These are phyloP conservation scores for Escallonia rubra DNA, from an alignment of 129 eudicot species.

Conservation along the genomic window DNA sequence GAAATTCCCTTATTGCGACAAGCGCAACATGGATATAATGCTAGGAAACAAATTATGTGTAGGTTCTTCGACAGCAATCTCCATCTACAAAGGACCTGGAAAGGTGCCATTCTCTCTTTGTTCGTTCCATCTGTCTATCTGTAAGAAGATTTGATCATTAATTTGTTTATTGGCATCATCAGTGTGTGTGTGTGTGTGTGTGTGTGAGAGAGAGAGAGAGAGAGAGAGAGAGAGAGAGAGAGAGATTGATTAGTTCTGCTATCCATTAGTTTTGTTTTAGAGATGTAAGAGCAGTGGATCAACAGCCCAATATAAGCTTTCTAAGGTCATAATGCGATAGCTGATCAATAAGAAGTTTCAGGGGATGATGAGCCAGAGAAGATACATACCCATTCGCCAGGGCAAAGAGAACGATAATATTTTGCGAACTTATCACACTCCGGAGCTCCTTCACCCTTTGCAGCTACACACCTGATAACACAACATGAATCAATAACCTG, in stretches of 20 bases:
- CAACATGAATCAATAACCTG: not conserved
- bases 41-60: not conserved
- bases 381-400: slow-evolving; percentile 54
- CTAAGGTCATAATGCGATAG: not conserved
- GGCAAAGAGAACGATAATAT: slow-evolving; percentile 53
- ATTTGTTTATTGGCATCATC: no score
- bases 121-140: slow-evolving; percentile 86
- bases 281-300: no score
- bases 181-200: no score
- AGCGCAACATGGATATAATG: not conserved
- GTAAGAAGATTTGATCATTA: slow-evolving; percentile 11
- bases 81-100: slow-evolving; percentile 73
- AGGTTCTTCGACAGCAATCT: not conserved
- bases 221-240: no score
- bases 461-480: slow-evolving; percentile 43
- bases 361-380: not conserved
- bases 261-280: no score
- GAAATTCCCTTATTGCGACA: not conserved
- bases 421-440: slow-evolving; percentile 59
- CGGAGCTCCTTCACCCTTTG: slow-evolving; percentile 57
- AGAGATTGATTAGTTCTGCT: no score
- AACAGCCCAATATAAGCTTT: no score
- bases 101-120: slow-evolving; percentile 91
- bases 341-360: not conserved
- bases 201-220: no score